Evolutionary conservation across 306 rosid species (phyloP), one percentile per base, ranked within the genome.

Genomic region (Vicia sativa): DNA sequence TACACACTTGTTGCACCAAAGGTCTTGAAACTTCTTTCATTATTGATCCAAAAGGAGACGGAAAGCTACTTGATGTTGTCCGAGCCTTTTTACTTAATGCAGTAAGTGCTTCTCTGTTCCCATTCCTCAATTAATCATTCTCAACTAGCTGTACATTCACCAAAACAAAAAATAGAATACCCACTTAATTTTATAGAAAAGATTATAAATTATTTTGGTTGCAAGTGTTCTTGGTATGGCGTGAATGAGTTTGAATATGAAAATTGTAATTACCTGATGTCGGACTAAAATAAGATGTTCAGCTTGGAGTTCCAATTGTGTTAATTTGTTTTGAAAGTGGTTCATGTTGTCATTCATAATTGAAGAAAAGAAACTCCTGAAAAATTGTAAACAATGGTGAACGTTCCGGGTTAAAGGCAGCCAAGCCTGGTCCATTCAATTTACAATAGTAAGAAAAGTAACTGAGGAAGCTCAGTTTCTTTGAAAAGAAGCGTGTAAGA

Each of bases 81-180:
- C 82, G 80, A 23, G 96, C 98, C 77, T 81, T 82, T 83, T 61
- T 93, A 79, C 98, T 86, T 67, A 90, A 63, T 46, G 95, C 87
- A 43, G 97, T 88, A 64, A 90, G 87, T 26, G 98, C 97, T 86
- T 93, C 96, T 55, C 98, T 80, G 38, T 88, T 86, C 74, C 91
- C 95, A 74, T 88, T 90, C 76, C 98, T 86, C 79, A 85, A 55
- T 83, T 77, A 83, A 82, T 93, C 96, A 61, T 74, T 90, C 80
- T 93, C 98, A 72, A 93, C 87, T 68, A 83, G 67, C 96, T 90
- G 77, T 50, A 74, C 26, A 68, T 74, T 69, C 42, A 42, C 26
- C 64, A 68, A 14, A 60, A 38, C 18, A 14, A n/a, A 44, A 56
- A 75, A 50, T n/a, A n/a, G n/a, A n/a, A n/a, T n/a, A n/a, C n/a